Evolutionary conservation across 148 eudicot genomes (phyloP).

Genomic region (Silene conica): DNA sequence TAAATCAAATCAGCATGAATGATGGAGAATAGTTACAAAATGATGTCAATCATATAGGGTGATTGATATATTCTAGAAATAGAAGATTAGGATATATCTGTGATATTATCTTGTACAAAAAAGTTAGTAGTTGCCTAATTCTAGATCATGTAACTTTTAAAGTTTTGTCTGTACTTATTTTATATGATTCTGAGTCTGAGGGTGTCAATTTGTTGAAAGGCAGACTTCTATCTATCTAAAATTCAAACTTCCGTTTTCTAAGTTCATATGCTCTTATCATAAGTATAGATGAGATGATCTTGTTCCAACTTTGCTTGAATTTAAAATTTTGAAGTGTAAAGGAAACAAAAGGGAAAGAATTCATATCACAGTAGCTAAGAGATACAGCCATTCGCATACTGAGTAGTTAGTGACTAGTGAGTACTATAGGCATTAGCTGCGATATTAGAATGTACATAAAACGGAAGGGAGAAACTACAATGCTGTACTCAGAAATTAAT

Average conservation of each 20-base stretch:
- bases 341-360: too few relatives aligned
- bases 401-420: not conserved
- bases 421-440: not conserved
- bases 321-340: not conserved
- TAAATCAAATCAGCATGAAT: too few relatives aligned
- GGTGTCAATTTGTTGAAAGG: not conserved
- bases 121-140: not conserved
- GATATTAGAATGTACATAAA: not conserved
- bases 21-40: too few relatives aligned
- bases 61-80: too few relatives aligned
- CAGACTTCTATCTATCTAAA: not conserved
- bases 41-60: too few relatives aligned
- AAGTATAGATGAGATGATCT: not conserved
- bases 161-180: not conserved
- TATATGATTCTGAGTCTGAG: not conserved
- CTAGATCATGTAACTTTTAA: not conserved
- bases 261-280: not conserved
- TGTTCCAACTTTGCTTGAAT: not conserved
- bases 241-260: not conserved
- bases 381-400: not conserved
- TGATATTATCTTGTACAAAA: too few relatives aligned
- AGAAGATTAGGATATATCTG: too few relatives aligned
- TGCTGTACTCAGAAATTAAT: too few relatives aligned
- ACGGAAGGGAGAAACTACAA: not conserved
- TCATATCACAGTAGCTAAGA: not conserved